Base-by-base conservation (phyloP, 108 stramenopile genomes). In the Cylindrotheca closterium region DNA sequence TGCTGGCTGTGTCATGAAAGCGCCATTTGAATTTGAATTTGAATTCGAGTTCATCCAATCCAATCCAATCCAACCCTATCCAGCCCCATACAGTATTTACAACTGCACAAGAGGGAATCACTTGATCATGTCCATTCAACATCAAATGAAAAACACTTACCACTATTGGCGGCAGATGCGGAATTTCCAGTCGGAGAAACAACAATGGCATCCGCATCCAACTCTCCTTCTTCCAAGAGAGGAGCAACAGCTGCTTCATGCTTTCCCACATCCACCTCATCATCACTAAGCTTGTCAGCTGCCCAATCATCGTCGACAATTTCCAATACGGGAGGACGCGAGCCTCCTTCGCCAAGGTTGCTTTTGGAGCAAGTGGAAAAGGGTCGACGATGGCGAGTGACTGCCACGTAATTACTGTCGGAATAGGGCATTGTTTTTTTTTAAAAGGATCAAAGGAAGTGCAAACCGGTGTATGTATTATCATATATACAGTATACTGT, bases 281-380 rank as follows among this genome's bases (percentile, higher is more conserved):
- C 92, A 58, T 94, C 92, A 42, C 68, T 73, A 12, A 93, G 65
- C 12, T 51, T 76, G 60, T 90, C 88, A 29, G 80, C 57, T 4
- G 81, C 85, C 88, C 88, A 93, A 0, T 80, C 70, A 53, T 90
- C 88, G 65, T 93, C 92, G 30, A 88, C 81, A 15, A 90, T 63
- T 53, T 87, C 86, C 47, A 88, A 69, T 32, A 78, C 79, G 34
- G 81, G 78, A 1, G 65, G 37, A 7, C 45, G 68, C 2, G 73
- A 51, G 55, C 28, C 29, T n/a, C n/a, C n/a, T n/a, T n/a, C 32
- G 71, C 54, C 2, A 21, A 33, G 42, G 70, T 33, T 34, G 65
- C 7, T 30, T 47, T 51, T n/a, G n/a, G n/a, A n/a, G n/a, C n/a
- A n/a, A 19, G 29, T 31, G 8, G 47, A 49, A 8, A 68, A 63